Base-by-base conservation (phyloP, 2,329 filamentous ascomycete genomes). In the Arthrobotrys megalospora region DNA sequence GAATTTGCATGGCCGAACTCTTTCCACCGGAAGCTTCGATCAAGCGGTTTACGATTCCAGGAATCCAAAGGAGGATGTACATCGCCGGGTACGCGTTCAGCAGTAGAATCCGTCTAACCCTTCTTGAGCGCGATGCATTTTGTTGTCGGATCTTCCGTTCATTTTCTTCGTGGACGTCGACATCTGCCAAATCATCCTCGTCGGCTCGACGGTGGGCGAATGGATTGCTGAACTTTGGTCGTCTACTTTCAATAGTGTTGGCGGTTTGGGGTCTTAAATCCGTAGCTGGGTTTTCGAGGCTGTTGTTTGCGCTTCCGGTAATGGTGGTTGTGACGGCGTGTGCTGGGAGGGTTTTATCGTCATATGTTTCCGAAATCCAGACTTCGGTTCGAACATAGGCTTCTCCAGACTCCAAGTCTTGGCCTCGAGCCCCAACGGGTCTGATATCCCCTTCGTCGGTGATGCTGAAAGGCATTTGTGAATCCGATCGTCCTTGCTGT, bases 61-160 rank as follows among this genome's bases (percentile, higher is more conserved):
- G 84, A 6, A 85, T 81, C 84, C 83, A 85, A n/a, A 85, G 82
- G 4, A 85, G 55, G 50, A 85, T 82, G 80, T 84, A 85, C 43
- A 82, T 82, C 52, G 84, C 82, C 0, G 84, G 84, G 60, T 85
- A 85, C 1, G 83, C 84, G 66, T 85, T 84, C 62, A 85, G 80
- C 6, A 85, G 79, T 19, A 85, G 81, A 77, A 85, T 83, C 58
- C 82, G 82, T 55, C 82, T 82, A 32, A 79, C 69, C 2, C 75
- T 45, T 41, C 60, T 66, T 32, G 67, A 72, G 10, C 75, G 67
- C 11, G 75, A 65, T 4, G 75, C 67, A 32, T 78, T 78, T 11
- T 60, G 60, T 16, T 78, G 67, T 47, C 66, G 52, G 28, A 67
- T 45, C 12, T 68, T 66, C 7, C 64, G 58, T 11, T 70, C 45